Evolutionary conservation across 23 red algal species (phyloP), one percentile per base, ranked within the genome.

Genomic region (Gracilaria caudata): DNA sequence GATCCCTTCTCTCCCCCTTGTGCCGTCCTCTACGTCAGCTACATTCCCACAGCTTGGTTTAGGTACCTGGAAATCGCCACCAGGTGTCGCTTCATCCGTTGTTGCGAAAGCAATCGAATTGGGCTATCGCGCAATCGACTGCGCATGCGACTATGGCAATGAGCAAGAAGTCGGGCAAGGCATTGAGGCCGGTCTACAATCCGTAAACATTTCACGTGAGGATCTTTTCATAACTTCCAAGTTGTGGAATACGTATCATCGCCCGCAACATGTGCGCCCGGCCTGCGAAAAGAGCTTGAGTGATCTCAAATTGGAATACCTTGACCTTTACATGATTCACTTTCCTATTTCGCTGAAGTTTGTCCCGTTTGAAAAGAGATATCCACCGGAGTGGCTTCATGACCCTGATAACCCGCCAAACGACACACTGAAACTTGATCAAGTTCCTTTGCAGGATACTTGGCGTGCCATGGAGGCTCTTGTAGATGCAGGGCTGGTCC

Each of bases 181-280:
- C 43, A 83, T 96, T 78, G 49, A 47, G 56, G 57, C 61, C n/a
- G 83, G 55, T 9, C 68, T 90, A 20, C 33, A 87, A 24, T 64
- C 94, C 14, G 55, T 43, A 37, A 54, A 45, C 5, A 26, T 92
- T 25, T 60, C 77, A 0, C 40, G 94, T 6, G 58, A 86, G 51
- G 88, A 92, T 66, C 64, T 96, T 26, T 96, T 96, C 46, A 29
- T 96, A 6, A 96, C 94, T 43, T 91, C 85, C 5, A 96, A 96
- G 73, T 37, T 96, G 51, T 96, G 94, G 94, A 96, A 96, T 46
- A 96, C 94, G 30, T 96, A 79, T 55, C 94, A 96, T 51, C 76
- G 78, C 14, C 64, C 61, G 51, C 54, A 96, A 61, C 88, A 90
- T 74, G 94, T 96, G 38, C 61, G 77, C 23, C 80, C 85, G 64